These are phyloP conservation scores for Rubia occidens DNA, from an alignment of 305 asterid species.

Conservation along the genomic window DNA sequence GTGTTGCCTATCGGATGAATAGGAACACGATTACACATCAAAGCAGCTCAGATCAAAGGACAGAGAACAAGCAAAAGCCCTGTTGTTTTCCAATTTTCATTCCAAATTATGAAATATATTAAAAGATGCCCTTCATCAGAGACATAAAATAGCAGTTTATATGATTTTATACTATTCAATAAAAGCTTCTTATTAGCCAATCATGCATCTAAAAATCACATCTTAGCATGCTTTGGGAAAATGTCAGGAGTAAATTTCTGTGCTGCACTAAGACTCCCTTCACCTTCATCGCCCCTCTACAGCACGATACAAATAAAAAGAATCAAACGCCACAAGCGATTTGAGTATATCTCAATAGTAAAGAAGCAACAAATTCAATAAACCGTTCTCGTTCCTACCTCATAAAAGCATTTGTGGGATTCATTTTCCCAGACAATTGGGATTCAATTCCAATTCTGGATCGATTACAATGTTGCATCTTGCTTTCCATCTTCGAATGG, in stretches of 20 bases:
- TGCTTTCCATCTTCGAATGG: constrained; percentile 66
- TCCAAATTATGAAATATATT: background rate
- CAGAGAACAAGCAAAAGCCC: background rate
- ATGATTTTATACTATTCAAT: background rate
- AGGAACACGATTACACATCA: background rate
- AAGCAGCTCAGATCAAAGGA: background rate
- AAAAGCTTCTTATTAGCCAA: constrained; percentile 1
- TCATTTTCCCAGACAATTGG: constrained; percentile 92
- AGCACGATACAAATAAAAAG: constrained; percentile 16
- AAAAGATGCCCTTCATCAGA: background rate
- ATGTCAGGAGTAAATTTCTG: constrained; percentile 92
- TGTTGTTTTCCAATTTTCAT: background rate
- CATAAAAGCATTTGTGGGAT: constrained; percentile 93
- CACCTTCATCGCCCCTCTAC: constrained; percentile 85
- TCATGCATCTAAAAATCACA: constrained; percentile 34
- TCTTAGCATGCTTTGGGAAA: constrained; percentile 90
- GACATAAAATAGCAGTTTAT: too few species aligned
- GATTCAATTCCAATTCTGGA: constrained; percentile 73
- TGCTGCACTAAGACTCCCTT: constrained; percentile 88
- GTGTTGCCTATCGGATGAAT: background rate
- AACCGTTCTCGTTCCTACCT: constrained; percentile 34
- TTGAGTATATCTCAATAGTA: background rate
- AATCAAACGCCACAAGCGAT: background rate
- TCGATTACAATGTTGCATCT: constrained; percentile 86
- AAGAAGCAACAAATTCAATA: background rate